Base-by-base conservation (phyloP, 805 yeast species). In the Hanseniaspora mollemarum region DNA sequence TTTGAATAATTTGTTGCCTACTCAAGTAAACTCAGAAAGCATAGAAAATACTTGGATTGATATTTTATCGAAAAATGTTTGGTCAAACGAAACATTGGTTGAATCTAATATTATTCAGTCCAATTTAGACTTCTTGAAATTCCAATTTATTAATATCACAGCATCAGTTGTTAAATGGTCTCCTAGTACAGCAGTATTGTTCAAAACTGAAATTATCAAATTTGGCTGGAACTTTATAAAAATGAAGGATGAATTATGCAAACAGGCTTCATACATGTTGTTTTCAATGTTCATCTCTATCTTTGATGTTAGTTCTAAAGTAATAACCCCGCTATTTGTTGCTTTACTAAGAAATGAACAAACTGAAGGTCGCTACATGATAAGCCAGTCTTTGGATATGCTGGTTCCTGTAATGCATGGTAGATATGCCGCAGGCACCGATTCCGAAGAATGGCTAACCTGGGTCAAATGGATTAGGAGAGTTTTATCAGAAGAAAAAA, bases 401-500 rank as follows among this genome's bases (percentile, higher is more conserved):
- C 68, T 92, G 18, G 96, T 96, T 0, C 95, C 96, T 0, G 92
- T 83, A 0, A 73, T 90, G 72, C 79, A 84, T 1, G 72, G 73
- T 51, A 71, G 94, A 48, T 33, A 45, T 32, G 75, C 83, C 66
- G 70, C 70, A 1, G 70, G 71, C 21, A 69, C 68, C 7, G 85
- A 78, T 0, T 64, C 70, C 0, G 66, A 71, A 0, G 63, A 67
- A 1, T 70, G 76, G 54, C 24, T 32, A 28, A 39, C 46, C 16
- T 92, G 97, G 97, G 75, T 92, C 46, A 88, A 85, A 57, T 87
- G 95, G 88, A 95, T 96, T 0, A 79, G 96, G 56, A 74, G 96
- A 48, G 92, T 90, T 1, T 71, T 92, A 13, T 80, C 88, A 1
- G 97, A 94, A 61, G 94, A 87, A 60, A 87, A 79, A 59, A 87